Evolutionary conservation across 192 early-diverging fungal species (phyloP), one percentile per base, ranked within the genome.

Genomic region (Mortierella hygrophila): DNA sequence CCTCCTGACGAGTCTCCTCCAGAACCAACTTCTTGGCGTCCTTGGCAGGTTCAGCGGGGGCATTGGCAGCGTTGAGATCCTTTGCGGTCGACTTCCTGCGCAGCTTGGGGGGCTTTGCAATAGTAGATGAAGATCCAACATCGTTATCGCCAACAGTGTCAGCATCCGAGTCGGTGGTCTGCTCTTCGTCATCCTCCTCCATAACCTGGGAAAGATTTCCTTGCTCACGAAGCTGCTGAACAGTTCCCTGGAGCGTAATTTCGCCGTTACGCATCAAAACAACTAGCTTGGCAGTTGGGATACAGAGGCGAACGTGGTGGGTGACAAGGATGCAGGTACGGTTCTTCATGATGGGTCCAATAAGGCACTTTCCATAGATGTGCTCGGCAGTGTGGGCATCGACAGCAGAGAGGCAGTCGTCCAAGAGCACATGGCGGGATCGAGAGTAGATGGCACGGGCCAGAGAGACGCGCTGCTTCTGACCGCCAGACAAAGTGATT

Each of bases 311-410:
- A 21, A 95, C 91, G 70, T 96, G 94, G 81, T 98, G 98, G 0
- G 97, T 96, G 41, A 98, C 97, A 20, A 99, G 90, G 16, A 99
- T 82, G 23, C 94, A 84, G 9, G 98, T 98, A 13, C 96, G 91
- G 47, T 92, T 92, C 5, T 80, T 85, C 92, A 99, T 91, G 35
- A 97, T 85, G 20, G 92, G 92, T 41, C 91, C 91, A 23, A 92
- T 82, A 74, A 98, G 77, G 75, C 96, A 96, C 60, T 93, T 85
- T 15, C 91, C 87, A 44, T 97, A 91, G n/a, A 99, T 90, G 76
- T 95, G 94, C 35, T 93, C 91, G n/a, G 94, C 97, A 23, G 97
- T 98, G 47, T 96, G 96, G 10, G 96, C 94, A 84, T 97, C 95
- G 0, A 96, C 94, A 37, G 97, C 96, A 4, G 94, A 95, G n/a